Percentiles rank a stretch among this genome's conserved stretches.
phyloP scores from a whole-genome alignment of 305 asterid species.

The Fraxinus floribunda region DNA sequence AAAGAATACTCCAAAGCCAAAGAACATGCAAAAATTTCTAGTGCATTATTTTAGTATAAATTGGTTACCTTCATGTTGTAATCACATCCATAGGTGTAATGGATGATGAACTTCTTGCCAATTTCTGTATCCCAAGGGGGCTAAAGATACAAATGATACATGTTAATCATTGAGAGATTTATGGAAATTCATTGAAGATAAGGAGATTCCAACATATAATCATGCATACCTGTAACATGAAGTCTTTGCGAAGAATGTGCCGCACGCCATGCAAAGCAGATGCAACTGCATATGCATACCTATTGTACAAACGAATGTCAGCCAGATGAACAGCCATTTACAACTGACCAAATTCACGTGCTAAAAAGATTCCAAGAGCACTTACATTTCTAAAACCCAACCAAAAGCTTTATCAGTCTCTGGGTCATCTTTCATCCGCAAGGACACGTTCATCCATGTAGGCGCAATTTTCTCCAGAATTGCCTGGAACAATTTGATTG shows the following conservation, averaged over 20 bases:
- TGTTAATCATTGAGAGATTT: conserved; percentile 21
- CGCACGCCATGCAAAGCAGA: conserved; percentile 95
- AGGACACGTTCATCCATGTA: conserved; percentile 97
- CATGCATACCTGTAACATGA: conserved; percentile 85
- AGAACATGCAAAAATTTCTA: conserved; percentile 1
- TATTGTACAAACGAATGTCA: conserved; percentile 31
- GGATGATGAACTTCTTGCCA: conserved; percentile 81
- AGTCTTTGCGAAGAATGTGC: conserved; percentile 83
- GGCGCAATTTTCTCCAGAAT: conserved; percentile 87
- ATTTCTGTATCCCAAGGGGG: conserved; percentile 89
- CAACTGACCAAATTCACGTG: conserved; percentile 16
- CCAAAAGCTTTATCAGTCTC: conserved; percentile 96
- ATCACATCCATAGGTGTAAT: conserved; percentile 95
- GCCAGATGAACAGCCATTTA: conserved; percentile 13
- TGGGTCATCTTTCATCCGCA: conserved; percentile 93
- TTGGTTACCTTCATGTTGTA: conserved; percentile 80
- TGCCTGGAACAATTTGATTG: conserved; percentile 45
- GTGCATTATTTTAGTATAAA: neutral
- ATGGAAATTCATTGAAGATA: neutral
- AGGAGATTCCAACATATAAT: conserved; percentile 23
- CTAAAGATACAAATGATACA: conserved; percentile 40
- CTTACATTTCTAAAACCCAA: conserved; percentile 98
- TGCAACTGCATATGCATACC: conserved; percentile 97
- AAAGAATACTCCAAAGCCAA: neutral
- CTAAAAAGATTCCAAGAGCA: conserved; percentile 24